Base-by-base conservation (phyloP, 1,139 yeast species). In the Sugiyamaella paludigena region DNA sequence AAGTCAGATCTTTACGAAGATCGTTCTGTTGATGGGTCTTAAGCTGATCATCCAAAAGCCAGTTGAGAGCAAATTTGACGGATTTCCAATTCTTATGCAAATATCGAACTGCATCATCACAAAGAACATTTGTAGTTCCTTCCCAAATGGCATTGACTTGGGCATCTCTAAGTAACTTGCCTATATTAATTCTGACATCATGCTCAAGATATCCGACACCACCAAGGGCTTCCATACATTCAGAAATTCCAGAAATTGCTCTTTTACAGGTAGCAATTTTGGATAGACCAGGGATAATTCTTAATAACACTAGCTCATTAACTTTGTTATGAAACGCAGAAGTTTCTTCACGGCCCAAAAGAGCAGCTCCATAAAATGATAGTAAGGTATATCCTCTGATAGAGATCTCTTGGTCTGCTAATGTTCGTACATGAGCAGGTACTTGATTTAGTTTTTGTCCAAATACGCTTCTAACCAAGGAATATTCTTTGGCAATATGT, bases 121-220 rank as follows among this genome's bases (percentile, higher is more conserved):
- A 55, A 38, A 64, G 55, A 7, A 65, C 67, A 36, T 64, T 64
- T n/a, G 68, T 65, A 6, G 68, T 64, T 7, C 68, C 69, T 45
- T 65, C 69, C 69, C 69, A 65, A 34, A 65, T 65, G 24, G 65
- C 53, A 26, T 61, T 61, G 7, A 65, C 69, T 48, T 64, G 67
- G 2, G 63, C 52, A 40, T 65, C 69, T n/a, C 67, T 53, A 35
- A 56, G 48, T 3, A 64, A 49, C 1, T 66, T 48, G 1, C 61
- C 68, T 41, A 65, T 59, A 41, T 65, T 64, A 49, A 62, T 48
- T 33, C 54, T 55, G 2, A 60, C 56, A 35, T 65, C 69, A 44
- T 62, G 63, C 45, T 64, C 68, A 40, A 65, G 48, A 43, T 64
- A 65, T 13, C 69, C 69, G 1, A 62, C 59, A 3, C 69, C 69